Base-by-base conservation (phyloP, 2,329 filamentous ascomycete genomes). In the Curvularia eragrostidis region DNA sequence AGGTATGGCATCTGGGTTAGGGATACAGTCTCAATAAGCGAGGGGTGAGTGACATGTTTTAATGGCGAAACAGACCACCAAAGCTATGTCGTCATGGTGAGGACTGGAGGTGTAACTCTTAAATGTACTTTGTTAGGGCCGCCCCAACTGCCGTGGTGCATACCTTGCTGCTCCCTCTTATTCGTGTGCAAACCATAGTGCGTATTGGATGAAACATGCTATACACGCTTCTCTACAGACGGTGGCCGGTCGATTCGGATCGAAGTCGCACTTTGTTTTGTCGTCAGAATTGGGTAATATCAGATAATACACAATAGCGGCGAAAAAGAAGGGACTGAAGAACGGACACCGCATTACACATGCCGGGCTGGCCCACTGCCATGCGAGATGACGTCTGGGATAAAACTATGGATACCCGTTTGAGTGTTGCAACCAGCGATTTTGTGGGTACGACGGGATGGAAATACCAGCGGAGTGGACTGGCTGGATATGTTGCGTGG, bases 151-250 rank as follows among this genome's bases (percentile, higher is more conserved):
- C 60, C 80, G 86, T 28, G 86, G 90, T 89, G 89, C 74, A 90
- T 89, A 89, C 74, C 88, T 87, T 68, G 89, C 91, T 64, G 88
- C 88, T 0, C 87, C 87, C 7, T 0, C 79, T 90, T 74, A 80
- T 54, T 68, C 76, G 36, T 71, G 10, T 56, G 65, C 3, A 58
- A 67, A n/a, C 24, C 52, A 10, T 52, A 61, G 5, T 73, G 69
- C 64, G 66, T 64, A 12, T 48, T 59, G 2, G 56, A 60, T 19
- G 73, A 74, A 42, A 74, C 70, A 1, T 69, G 69, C 51, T 73
- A 70, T 46, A 68, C 70, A 12, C 70, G 48, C 65, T 1, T 36
- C 59, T 15, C 46, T 73, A n/a, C 59, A 57, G 24, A 60, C 61
- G 34, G 71, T 69, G 9, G 58, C 69, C 6, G 68, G 67, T 2